Conservation (phyloP, 176 grass and related monocot genomes). For the Zea luxurians region DNA sequence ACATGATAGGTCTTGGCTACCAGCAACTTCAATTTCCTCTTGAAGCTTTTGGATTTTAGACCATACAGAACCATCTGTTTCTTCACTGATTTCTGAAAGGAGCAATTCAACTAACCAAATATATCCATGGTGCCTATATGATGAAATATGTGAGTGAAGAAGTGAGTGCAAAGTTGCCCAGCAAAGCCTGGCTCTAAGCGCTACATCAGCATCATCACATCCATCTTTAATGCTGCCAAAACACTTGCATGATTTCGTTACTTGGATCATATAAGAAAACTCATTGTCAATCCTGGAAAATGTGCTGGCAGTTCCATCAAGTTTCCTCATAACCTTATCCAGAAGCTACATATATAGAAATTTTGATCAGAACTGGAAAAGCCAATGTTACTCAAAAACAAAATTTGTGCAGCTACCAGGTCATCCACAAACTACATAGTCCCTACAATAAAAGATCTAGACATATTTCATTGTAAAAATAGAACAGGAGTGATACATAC, state of each 20-base stretch:
- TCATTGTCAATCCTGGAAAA: slow-evolving; percentile 84
- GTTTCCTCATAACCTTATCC: slow-evolving; percentile 79
- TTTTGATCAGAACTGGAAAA: slow-evolving; percentile 31
- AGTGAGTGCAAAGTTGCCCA: slow-evolving; percentile 87
- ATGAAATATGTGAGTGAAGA: slow-evolving; percentile 79
- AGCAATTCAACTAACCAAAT: slow-evolving; percentile 96
- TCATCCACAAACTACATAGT: background rate
- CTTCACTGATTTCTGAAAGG: slow-evolving; percentile 84
- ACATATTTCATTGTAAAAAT: slow-evolving; percentile 10
- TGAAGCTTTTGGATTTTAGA: slow-evolving; percentile 81
- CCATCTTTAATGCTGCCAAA: slow-evolving; percentile 73
- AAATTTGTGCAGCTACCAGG: background rate
- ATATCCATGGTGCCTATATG: slow-evolving; percentile 96
- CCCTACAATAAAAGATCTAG: slow-evolving; percentile 19
- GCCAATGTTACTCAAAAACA: slow-evolving; percentile 15
- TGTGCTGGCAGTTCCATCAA: slow-evolving; percentile 72
- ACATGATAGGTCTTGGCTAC: slow-evolving; percentile 68
- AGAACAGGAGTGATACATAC: background rate
- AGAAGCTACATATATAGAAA: slow-evolving; percentile 65
- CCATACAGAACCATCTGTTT: slow-evolving; percentile 71
- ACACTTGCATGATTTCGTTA: slow-evolving; percentile 79
- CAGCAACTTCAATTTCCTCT: slow-evolving; percentile 78
- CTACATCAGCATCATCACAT: slow-evolving; percentile 61
- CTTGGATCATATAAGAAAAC: slow-evolving; percentile 83
- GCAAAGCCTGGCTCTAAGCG: slow-evolving; percentile 67